These are phyloP conservation scores for Leucogyrophana mollusca DNA, from an alignment of 768 basidiomycete species.

Conservation along the genomic window DNA sequence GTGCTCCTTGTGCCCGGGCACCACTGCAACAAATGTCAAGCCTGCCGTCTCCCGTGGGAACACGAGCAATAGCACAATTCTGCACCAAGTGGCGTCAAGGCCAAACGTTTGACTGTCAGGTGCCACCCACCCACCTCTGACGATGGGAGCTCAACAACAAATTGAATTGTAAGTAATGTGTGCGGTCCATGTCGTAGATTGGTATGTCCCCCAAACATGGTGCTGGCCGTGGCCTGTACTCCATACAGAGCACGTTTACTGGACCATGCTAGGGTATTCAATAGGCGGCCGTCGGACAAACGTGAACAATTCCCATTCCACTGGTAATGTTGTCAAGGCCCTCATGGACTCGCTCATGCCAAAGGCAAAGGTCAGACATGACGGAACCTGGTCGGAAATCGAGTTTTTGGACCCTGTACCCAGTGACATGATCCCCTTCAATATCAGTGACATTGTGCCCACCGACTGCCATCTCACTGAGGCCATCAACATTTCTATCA, in stretches of 20 bases:
- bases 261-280: too few relatives aligned
- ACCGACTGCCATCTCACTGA: slow-evolving; percentile 97
- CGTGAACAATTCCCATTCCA: too few relatives aligned
- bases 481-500: slow-evolving; percentile 96
- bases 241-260: too few relatives aligned
- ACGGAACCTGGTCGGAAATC: slow-evolving; percentile 83
- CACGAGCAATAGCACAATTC: slow-evolving; percentile 27
- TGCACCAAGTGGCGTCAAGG: slow-evolving; percentile 63
- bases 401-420: slow-evolving; percentile 89
- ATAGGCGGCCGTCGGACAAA: too few relatives aligned
- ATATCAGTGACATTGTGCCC: slow-evolving; percentile 98
- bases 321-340: slow-evolving; percentile 98
- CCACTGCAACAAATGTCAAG: slow-evolving; percentile 60
- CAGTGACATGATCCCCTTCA: slow-evolving; percentile 96
- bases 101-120: slow-evolving; percentile 87
- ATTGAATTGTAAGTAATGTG: slow-evolving; percentile 85
- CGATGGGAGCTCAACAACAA: slow-evolving; percentile 84
- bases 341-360: slow-evolving; percentile 99
- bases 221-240: too few relatives aligned
- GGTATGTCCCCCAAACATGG: slow-evolving; percentile 46
- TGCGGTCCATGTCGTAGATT: slow-evolving; percentile 79
- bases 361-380: slow-evolving; percentile 92
- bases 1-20: slow-evolving; percentile 59
- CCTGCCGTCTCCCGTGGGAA: slow-evolving; percentile 36
- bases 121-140: slow-evolving; percentile 86